phyloP scores from a whole-genome alignment of 306 rosid species.

The Castanea sativa region DNA sequence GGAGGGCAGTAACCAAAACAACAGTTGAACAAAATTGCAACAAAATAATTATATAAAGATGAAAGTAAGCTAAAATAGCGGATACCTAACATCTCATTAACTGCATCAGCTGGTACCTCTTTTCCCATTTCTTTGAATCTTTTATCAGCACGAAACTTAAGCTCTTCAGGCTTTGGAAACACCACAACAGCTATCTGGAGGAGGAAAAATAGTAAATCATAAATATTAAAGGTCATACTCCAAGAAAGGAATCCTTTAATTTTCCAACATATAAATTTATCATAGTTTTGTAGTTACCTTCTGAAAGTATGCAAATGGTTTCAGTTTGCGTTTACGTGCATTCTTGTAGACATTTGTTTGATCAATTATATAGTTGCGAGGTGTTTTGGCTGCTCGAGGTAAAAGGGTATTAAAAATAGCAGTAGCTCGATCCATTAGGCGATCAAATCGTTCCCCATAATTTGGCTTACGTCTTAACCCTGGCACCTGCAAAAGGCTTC shows the following conservation, averaged over 20 bases:
- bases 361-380: constrained; percentile 59
- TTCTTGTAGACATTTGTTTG: constrained; percentile 61
- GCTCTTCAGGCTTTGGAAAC: constrained; percentile 52
- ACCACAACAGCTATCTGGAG: constrained; percentile 57
- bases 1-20: constrained; percentile 4
- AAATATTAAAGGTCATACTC: constrained; percentile 6
- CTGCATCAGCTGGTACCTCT: constrained; percentile 50
- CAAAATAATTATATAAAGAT: background rate
- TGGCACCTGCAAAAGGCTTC: constrained; percentile 40
- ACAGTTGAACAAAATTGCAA: constrained; percentile 1
- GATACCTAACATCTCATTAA: constrained; percentile 56
- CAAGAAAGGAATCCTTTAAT: background rate
- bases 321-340: constrained; percentile 56
- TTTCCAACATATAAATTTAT: background rate
- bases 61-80: background rate
- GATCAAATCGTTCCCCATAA: constrained; percentile 55
- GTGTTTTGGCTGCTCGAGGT: constrained; percentile 46
- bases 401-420: constrained; percentile 41
- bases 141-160: constrained; percentile 34
- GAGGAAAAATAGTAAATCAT: background rate
- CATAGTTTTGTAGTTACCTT: constrained; percentile 32
- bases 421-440: constrained; percentile 48
- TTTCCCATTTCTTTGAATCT: constrained; percentile 50
- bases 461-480: constrained; percentile 41
- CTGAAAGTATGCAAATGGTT: constrained; percentile 40